Conservation (phyloP, 306 rosid genomes). For the Carpinus viminea region DNA sequence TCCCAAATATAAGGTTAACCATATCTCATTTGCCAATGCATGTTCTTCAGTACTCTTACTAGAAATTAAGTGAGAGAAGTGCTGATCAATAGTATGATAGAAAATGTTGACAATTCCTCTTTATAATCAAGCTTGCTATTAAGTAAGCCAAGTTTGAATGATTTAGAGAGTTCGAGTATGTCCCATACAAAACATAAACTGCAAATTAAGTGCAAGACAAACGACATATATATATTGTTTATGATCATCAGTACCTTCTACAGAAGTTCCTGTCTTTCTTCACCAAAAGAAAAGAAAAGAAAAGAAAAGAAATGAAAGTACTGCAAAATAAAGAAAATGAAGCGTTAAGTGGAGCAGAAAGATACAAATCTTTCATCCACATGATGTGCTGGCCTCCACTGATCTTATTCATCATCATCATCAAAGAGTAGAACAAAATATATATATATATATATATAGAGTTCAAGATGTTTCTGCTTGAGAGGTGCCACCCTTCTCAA, state of each 20-base stretch:
- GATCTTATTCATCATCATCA: neutral
- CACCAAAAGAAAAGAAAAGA: neutral
- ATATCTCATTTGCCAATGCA: neutral
- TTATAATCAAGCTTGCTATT: neutral
- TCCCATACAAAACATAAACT: neutral
- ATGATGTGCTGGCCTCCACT: neutral
- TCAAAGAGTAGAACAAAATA: neutral
- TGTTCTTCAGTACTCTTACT: neutral
- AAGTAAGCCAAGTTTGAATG: neutral
- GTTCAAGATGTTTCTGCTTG: constrained; percentile 34
- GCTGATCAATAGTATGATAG: neutral
- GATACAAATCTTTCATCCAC: neutral
- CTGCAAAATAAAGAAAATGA: neutral
- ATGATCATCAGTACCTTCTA: neutral
- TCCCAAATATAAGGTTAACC: neutral
- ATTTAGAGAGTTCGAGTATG: neutral
- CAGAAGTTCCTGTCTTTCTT: neutral
- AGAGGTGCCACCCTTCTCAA: constrained; percentile 35
- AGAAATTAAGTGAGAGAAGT: neutral
- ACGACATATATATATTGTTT: neutral
- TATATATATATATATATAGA: neutral
- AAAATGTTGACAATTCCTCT: neutral
- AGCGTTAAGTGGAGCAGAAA: constrained; percentile 19
- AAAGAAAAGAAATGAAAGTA: no score
- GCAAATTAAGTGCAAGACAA: neutral